phyloP scores from a whole-genome alignment of 495 filamentous ascomycete species.

The Podospora pseudocomata region DNA sequence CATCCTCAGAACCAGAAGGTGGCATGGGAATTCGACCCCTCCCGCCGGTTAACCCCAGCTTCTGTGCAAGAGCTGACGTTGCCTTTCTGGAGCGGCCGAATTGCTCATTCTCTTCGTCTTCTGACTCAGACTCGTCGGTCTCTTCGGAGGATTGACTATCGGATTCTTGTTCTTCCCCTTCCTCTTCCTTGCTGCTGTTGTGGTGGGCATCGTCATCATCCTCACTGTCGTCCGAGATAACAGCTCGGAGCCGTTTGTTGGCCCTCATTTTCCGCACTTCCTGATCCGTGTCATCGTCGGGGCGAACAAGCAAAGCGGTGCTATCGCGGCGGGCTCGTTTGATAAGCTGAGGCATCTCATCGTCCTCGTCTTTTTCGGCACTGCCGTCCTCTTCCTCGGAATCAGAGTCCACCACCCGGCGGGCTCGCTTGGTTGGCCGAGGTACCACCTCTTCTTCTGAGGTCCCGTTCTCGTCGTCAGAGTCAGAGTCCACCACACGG shows the following conservation, averaged over 20 bases:
- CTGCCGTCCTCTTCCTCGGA: constrained; percentile 10
- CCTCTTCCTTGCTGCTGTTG: not conserved
- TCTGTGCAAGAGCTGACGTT: not conserved
- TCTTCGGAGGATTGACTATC: not conserved
- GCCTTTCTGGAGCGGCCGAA: not conserved
- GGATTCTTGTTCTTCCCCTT: not conserved
- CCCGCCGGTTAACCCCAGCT: not conserved
- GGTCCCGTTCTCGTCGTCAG: not conserved
- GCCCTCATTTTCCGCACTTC: constrained; percentile 1
- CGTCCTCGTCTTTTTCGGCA: not conserved
- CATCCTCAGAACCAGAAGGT: not conserved
- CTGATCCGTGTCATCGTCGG: constrained; percentile 18
- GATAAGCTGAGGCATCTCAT: not conserved
- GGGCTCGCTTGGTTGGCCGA: not conserved
- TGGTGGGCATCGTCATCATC: not conserved
- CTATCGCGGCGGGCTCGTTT: constrained; percentile 5
- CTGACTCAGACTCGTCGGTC: not conserved
- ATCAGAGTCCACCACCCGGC: constrained; percentile 19
- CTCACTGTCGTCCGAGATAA: not conserved
- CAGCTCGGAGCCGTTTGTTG: not conserved
- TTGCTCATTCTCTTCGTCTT: not conserved
- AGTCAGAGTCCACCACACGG: not conserved
- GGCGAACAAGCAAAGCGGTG: constrained; percentile 6
- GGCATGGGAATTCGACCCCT: not conserved
- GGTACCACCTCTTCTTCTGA: not conserved